These are phyloP conservation scores for Kregervanrija delftensis DNA, from an alignment of 805 yeast genomes.

Conservation along the genomic window DNA sequence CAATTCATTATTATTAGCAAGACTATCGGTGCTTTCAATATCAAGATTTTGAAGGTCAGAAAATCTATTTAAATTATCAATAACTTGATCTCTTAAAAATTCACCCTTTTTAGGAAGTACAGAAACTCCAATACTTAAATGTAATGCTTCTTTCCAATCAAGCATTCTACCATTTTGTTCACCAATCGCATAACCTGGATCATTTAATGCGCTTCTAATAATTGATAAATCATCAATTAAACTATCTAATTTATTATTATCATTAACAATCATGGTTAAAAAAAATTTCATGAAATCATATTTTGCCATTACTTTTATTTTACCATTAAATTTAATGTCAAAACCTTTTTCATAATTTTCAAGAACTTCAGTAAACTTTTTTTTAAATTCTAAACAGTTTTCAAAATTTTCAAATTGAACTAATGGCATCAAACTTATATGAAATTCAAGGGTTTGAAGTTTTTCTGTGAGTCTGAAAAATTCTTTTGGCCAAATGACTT, in stretches of 20 bases:
- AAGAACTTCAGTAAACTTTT: slow-evolving; percentile 5
- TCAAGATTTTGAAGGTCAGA: not conserved
- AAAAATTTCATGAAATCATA: slow-evolving; percentile 10
- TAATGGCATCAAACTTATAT: slow-evolving; percentile 20
- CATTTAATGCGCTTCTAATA: not conserved
- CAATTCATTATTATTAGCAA: too few relatives aligned
- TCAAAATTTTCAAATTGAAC: slow-evolving; percentile 12
- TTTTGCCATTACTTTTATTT: slow-evolving; percentile 5
- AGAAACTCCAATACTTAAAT: too few relatives aligned
- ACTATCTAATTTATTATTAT: slow-evolving; percentile 6
- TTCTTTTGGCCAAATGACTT: slow-evolving; percentile 17
- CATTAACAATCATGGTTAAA: slow-evolving; percentile 1
- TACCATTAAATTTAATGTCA: not conserved
- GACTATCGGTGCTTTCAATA: too few relatives aligned
- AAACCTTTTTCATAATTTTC: slow-evolving; percentile 9
- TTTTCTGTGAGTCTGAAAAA: slow-evolving; percentile 11
- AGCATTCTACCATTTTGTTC: too few relatives aligned
- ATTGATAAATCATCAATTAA: slow-evolving; percentile 1
- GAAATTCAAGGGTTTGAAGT: slow-evolving; percentile 6
- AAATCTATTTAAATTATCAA: slow-evolving; percentile 4
- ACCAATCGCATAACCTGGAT: too few relatives aligned
- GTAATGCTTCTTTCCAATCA: too few relatives aligned
- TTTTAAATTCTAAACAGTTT: slow-evolving; percentile 8
- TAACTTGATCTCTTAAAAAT: slow-evolving; percentile 15
- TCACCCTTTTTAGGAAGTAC: slow-evolving; percentile 9